phyloP scores from a whole-genome alignment of 768 basidiomycete genomes.

The Suillus decipiens region DNA sequence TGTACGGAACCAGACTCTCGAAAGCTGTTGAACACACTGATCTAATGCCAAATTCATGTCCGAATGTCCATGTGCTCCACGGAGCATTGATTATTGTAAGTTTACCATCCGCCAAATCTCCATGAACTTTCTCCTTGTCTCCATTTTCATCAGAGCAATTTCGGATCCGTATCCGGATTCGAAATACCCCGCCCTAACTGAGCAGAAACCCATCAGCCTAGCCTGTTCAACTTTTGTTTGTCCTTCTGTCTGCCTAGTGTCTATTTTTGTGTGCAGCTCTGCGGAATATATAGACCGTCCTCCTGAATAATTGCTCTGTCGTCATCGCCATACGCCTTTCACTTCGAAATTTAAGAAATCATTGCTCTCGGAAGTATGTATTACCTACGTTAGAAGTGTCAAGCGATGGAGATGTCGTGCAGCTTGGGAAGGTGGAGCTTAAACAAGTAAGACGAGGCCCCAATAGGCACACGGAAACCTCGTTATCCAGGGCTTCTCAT shows the following conservation, averaged over 20 bases:
- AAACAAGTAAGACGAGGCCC: background rate
- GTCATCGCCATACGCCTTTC: background rate
- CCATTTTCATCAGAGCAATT: conserved; percentile 1
- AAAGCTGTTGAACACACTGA: background rate
- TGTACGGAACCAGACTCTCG: background rate
- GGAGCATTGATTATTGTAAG: background rate
- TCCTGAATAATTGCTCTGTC: background rate
- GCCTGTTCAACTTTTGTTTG: background rate
- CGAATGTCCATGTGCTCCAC: background rate
- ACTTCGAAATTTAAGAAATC: background rate
- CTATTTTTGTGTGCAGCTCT: background rate
- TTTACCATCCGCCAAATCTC: background rate
- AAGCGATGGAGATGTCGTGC: background rate
- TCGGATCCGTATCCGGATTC: background rate
- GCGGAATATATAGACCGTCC: background rate
- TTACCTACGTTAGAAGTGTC: background rate
- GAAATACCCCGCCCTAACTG: background rate
- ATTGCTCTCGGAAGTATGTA: background rate
- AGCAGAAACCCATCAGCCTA: background rate
- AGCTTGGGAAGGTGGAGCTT: background rate
- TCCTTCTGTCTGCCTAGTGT: background rate
- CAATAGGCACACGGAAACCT: background rate
- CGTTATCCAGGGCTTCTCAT: background rate
- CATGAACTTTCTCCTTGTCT: background rate
- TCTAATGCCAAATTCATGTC: background rate